Evolutionary conservation across 352 stramenopile genomes (phyloP).

Genomic region (Globisporangium apiculatum): DNA sequence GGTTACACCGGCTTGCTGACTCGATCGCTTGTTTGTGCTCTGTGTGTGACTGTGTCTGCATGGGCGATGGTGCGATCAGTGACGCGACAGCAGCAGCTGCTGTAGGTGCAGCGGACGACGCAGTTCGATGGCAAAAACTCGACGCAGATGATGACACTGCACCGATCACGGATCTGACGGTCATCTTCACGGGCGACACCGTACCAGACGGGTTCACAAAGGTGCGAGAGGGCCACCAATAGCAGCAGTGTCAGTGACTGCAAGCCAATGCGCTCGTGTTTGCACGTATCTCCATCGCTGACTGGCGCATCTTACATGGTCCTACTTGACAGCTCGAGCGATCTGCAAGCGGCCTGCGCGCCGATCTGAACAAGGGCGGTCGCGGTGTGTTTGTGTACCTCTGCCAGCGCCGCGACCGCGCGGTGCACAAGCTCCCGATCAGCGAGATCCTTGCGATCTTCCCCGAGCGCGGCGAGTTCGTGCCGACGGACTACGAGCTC

Average conservation of each 20-base stretch:
- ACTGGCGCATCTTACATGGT: too few relatives aligned
- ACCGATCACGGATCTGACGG: slow-evolving; percentile 61
- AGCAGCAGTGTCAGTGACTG: too few relatives aligned
- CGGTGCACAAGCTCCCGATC: slow-evolving; percentile 49
- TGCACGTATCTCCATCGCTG: too few relatives aligned
- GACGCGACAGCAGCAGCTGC: too few relatives aligned
- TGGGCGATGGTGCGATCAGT: too few relatives aligned
- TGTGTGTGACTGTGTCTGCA: too few relatives aligned
- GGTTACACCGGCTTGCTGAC: too few relatives aligned
- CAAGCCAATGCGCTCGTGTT: too few relatives aligned
- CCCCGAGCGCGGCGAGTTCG: slow-evolving; percentile 65
- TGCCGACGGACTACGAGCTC: slow-evolving; percentile 73
- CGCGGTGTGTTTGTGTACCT: slow-evolving; percentile 75
- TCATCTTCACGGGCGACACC: slow-evolving; percentile 73
- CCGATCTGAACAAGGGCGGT: slow-evolving; percentile 78
- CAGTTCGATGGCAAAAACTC: slow-evolving; percentile 39
- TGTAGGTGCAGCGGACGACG: neutral
- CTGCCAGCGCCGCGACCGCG: slow-evolving; percentile 48
- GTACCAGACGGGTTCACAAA: slow-evolving; percentile 68
- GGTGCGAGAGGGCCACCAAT: slow-evolving; percentile 17
- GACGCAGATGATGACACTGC: slow-evolving; percentile 33
- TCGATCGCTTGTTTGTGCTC: too few relatives aligned
- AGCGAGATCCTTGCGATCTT: slow-evolving; percentile 75
- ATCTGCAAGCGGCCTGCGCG: slow-evolving; percentile 60
- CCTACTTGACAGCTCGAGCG: slow-evolving; percentile 44